Percentiles rank a stretch among this genome's conserved stretches.
Evolutionary conservation across 2,329 filamentous ascomycete species (phyloP).

Genomic region (Bertia moriformis): DNA sequence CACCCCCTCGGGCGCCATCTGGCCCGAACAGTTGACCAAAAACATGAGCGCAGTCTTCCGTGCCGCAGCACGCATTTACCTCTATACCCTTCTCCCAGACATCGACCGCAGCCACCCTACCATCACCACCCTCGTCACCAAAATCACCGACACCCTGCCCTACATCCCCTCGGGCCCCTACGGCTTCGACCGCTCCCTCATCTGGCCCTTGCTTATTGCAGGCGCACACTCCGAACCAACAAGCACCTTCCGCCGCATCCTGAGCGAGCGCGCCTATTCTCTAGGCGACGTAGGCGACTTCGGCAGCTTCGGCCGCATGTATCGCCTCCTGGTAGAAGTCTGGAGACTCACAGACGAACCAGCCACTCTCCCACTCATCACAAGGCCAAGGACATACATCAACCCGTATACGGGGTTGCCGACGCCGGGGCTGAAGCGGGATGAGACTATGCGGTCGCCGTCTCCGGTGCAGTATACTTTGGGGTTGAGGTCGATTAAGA

Average conservation of each 20-base stretch:
- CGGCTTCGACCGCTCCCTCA: constrained; percentile 50
- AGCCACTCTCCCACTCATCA: neutral
- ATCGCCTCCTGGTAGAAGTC: constrained; percentile 42
- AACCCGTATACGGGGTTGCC: no score
- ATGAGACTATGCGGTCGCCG: no score
- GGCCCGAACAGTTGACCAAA: constrained; percentile 41
- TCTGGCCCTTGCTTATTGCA: constrained; percentile 51
- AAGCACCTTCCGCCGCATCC: constrained; percentile 40
- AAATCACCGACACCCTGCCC: neutral
- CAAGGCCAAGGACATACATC: no score
- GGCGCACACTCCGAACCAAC: constrained; percentile 38
- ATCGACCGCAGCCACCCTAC: constrained; percentile 37
- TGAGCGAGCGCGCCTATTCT: constrained; percentile 33
- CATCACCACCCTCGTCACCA: constrained; percentile 28
- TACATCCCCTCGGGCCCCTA: constrained; percentile 40
- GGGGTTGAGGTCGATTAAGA: neutral
- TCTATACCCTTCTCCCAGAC: constrained; percentile 52
- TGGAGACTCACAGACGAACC: constrained; percentile 41
- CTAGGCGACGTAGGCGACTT: constrained; percentile 43
- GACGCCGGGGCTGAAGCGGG: no score
- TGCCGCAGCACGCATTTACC: constrained; percentile 49
- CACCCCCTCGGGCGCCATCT: constrained; percentile 28
- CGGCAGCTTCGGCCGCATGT: constrained; percentile 48
- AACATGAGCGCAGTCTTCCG: constrained; percentile 52
- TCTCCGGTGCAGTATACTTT: no score